Evolutionary conservation across 495 filamentous ascomycete species (phyloP), one percentile per base, ranked within the genome.

Genomic region (Neurospora africana): DNA sequence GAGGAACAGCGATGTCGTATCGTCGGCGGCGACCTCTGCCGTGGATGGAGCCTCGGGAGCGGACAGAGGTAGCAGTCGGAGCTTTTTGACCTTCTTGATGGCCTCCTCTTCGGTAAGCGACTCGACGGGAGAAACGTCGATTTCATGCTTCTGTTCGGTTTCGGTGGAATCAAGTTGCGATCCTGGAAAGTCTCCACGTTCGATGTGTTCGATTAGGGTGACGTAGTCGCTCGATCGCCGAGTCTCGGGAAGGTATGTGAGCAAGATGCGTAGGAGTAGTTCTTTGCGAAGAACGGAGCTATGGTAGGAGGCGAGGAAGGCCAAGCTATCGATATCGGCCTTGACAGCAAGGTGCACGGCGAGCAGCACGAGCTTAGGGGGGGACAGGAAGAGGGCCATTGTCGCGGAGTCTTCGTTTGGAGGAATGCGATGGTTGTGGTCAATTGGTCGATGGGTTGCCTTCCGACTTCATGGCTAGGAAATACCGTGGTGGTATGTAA

Each of bases 191-290:
- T 81, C 74, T 23, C 86, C 84, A 15, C 80, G 79, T 9, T 82
- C 83, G 73, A 94, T 79, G 38, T 87, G 82, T 44, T 86, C 80
- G 9, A 95, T 75, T 43, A 92, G 85, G 19, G 83, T 78, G 13
- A 86, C 84, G 78, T 97, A 97, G 43, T 82, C 75, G 30, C 79
- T 84, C 36, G 93, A 91, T 19, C 88, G 87, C 13, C 88, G 82
- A 68, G 87, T 91, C 78, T 95, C 94, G 41, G 94, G 93, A 8
- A 98, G 86, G 75, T 89, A 95, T 70, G 91, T 96, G 72, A 98
- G 86, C 72, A 97, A 81, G 69, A 98, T 91, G 75, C 93, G 89
- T 74, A 96, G 83, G 40, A 94, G 75, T 61, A 92, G 86, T 72
- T 92, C 91, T 13, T 87, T 84, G 23, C 86, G 86, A 70, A 94